Conservation (phyloP, 768 basidiomycete genomes). For the Phanerochaete sordida region DNA sequence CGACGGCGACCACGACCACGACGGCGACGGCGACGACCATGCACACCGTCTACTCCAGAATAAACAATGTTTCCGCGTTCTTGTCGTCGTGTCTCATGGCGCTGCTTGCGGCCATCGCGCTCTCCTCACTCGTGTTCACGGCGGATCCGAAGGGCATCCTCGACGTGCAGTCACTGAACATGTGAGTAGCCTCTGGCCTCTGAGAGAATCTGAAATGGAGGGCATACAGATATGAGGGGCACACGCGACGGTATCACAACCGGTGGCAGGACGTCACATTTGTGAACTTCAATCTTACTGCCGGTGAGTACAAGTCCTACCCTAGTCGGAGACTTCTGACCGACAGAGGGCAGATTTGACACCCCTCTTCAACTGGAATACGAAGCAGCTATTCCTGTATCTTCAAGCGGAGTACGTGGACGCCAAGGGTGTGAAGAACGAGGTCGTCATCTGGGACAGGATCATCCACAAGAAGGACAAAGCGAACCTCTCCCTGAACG, state of each 20-base stretch:
- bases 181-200: constrained; percentile 46
- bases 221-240: constrained; percentile 18
- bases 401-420: constrained; percentile 82
- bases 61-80: constrained; percentile 72
- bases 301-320: constrained; percentile 46
- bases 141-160: constrained; percentile 56
- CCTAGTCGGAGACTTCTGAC: background rate
- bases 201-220: background rate
- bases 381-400: constrained; percentile 91
- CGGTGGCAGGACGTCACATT: constrained; percentile 75
- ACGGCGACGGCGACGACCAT: constrained; percentile 32
- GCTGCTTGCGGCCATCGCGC: constrained; percentile 63
- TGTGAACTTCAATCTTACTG: constrained; percentile 76
- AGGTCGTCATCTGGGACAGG: constrained; percentile 89
- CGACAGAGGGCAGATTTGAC: constrained; percentile 55
- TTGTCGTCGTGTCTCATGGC: constrained; percentile 75
- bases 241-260: constrained; percentile 44
- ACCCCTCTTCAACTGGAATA: constrained; percentile 92
- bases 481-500: constrained; percentile 59
- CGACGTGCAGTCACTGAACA: constrained; percentile 64
- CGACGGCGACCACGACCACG: background rate
- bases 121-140: constrained; percentile 68
- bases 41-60: constrained; percentile 67
- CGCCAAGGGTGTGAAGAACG: constrained; percentile 68
- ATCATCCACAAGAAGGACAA: constrained; percentile 82